Conservation (phyloP, 2,329 filamentous ascomycete species). For the Aspergillus fischeri region DNA sequence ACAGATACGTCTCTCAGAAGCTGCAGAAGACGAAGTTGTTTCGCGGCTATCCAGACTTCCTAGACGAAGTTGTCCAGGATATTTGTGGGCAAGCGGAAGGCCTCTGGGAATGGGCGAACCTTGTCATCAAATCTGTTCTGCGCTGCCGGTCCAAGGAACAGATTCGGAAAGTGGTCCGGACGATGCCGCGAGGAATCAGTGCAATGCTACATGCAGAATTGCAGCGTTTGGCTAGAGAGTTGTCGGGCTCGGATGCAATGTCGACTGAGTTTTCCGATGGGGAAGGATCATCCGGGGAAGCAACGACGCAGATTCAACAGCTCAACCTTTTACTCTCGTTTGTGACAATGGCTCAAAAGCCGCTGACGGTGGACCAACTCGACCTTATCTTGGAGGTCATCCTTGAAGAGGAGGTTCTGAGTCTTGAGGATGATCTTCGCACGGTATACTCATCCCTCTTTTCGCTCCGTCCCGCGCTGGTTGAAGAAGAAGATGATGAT, state of each 20-base stretch:
- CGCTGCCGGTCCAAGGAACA: constrained; percentile 14
- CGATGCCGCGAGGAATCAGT: constrained; percentile 11
- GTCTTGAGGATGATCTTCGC: background rate
- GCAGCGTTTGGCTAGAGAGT: constrained; percentile 8
- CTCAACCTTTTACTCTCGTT: constrained; percentile 4
- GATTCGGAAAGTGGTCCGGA: constrained; percentile 9
- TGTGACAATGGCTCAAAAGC: constrained; percentile 2
- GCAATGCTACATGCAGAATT: constrained; percentile 9
- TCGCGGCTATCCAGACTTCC: constrained; percentile 4
- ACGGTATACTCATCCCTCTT: background rate
- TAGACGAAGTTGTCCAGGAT: constrained; percentile 5
- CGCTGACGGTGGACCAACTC: constrained; percentile 1
- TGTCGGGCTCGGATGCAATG: background rate
- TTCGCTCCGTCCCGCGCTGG: background rate
- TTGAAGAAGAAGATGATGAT: background rate
- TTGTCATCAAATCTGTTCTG: constrained; percentile 10
- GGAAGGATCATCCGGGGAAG: background rate
- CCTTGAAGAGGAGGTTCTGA: background rate
- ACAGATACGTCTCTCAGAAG: constrained; percentile 8
- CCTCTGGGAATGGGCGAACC: constrained; percentile 14
- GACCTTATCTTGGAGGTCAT: background rate
- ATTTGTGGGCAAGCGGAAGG: constrained; percentile 8
- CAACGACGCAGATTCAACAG: constrained; percentile 1
- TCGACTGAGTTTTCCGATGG: background rate
- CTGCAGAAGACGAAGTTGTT: constrained; percentile 11